Percentiles rank a stretch among this genome's conserved stretches.
phyloP scores from a whole-genome alignment of 75 land plant species.

The Pinus albicaulis region DNA sequence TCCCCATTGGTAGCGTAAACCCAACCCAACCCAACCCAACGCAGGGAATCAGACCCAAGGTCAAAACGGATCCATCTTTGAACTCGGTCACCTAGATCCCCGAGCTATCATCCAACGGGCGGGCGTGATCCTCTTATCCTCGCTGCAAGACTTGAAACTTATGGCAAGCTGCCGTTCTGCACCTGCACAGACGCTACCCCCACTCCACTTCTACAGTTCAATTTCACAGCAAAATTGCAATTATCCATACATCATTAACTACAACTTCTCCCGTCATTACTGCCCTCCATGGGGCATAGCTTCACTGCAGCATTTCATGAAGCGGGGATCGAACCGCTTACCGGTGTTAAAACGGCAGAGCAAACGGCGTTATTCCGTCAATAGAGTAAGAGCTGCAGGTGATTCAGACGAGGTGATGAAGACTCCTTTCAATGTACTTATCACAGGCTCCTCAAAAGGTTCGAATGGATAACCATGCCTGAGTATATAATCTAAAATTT shows the following conservation, averaged over 20 bases:
- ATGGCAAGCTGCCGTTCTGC: too few species aligned
- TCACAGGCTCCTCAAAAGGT: slow-evolving; percentile 98
- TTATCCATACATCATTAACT: neutral
- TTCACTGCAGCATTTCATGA: neutral
- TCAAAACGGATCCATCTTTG: too few species aligned
- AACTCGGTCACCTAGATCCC: too few species aligned
- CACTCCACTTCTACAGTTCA: neutral
- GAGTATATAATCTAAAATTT: neutral
- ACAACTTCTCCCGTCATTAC: neutral
- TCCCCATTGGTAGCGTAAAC: too few species aligned
- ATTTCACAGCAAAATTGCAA: neutral
- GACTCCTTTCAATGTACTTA: slow-evolving; percentile 82
- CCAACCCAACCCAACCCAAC: too few species aligned
- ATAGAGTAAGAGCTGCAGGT: slow-evolving; percentile 5
- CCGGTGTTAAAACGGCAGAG: neutral
- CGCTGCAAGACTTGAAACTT: too few species aligned
- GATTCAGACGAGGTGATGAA: slow-evolving; percentile 40
- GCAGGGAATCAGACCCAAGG: too few species aligned
- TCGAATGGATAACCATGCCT: neutral
- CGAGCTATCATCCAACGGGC: too few species aligned
- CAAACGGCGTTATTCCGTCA: neutral
- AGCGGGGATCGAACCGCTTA: slow-evolving; percentile 1
- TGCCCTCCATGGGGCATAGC: neutral
- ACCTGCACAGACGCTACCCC: neutral
- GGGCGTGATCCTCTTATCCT: too few species aligned